phyloP scores from a whole-genome alignment of 306 rosid genomes.

The Pyrus communis region DNA sequence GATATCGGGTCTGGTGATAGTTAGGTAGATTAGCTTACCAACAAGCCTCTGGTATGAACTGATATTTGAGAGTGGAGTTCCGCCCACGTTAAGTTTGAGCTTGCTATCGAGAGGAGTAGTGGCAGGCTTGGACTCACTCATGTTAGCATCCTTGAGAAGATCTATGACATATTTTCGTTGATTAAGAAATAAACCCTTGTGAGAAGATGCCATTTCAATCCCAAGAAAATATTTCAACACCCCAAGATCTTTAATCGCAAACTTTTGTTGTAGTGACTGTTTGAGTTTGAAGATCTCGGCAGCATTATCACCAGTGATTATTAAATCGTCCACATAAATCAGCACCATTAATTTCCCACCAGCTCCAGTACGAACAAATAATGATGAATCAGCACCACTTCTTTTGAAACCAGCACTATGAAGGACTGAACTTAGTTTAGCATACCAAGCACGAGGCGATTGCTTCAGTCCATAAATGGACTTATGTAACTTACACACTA shows the following conservation, averaged over 20 bases:
- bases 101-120: no score
- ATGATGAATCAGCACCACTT: background rate
- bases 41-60: background rate
- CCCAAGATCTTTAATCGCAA: no score
- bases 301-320: background rate
- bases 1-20: background rate
- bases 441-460: background rate
- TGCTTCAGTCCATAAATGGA: background rate
- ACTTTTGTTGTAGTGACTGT: background rate
- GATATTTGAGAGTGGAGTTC: no score
- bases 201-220: no score
- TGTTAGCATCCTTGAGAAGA: no score
- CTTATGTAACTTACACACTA: background rate
- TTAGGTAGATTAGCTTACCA: background rate
- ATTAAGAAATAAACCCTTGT: no score
- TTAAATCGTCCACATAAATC: no score
- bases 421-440: background rate
- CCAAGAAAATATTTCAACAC: no score
- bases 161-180: no score
- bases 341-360: background rate
- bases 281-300: background rate
- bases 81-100: no score
- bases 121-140: no score
- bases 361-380: background rate
- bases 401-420: background rate